Conservation (phyloP, 108 stramenopile species). For the Cyclotella kingstonii region DNA sequence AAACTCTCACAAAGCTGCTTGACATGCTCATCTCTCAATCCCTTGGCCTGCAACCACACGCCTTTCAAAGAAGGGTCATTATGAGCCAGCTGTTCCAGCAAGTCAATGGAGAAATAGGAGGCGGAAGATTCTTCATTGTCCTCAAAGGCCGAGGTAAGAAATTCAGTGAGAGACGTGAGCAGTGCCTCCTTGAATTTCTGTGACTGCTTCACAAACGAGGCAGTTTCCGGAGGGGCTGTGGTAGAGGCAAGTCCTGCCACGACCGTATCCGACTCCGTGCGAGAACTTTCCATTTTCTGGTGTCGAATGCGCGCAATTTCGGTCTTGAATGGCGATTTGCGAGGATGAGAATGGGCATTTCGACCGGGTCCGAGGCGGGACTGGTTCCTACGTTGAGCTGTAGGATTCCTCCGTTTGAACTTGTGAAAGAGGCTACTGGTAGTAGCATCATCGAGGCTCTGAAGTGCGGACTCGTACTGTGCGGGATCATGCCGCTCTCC, state of each 20-base stretch:
- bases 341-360: slow-evolving; percentile 31
- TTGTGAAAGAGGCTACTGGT: slow-evolving; percentile 6
- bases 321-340: slow-evolving; percentile 28
- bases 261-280: not conserved
- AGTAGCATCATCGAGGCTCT: not conserved
- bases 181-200: slow-evolving; percentile 27
- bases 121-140: slow-evolving; percentile 36
- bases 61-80: slow-evolving; percentile 32
- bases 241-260: slow-evolving; percentile 1
- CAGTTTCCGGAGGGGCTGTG: slow-evolving; percentile 28
- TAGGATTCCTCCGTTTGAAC: not conserved
- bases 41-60: slow-evolving; percentile 38
- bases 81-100: slow-evolving; percentile 25
- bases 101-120: slow-evolving; percentile 32
- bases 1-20: slow-evolving; percentile 30
- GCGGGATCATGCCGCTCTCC: slow-evolving; percentile 10
- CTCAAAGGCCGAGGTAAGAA: slow-evolving; percentile 32
- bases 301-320: slow-evolving; percentile 28
- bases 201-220: slow-evolving; percentile 27
- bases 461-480: slow-evolving; percentile 23
- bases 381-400: not conserved
- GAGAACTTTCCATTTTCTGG: not conserved
- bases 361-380: slow-evolving; percentile 1
- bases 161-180: slow-evolving; percentile 24
- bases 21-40: slow-evolving; percentile 31